These are phyloP conservation scores for Moringa oleifera DNA, from an alignment of 345 rosid genomes.

Conservation along the genomic window DNA sequence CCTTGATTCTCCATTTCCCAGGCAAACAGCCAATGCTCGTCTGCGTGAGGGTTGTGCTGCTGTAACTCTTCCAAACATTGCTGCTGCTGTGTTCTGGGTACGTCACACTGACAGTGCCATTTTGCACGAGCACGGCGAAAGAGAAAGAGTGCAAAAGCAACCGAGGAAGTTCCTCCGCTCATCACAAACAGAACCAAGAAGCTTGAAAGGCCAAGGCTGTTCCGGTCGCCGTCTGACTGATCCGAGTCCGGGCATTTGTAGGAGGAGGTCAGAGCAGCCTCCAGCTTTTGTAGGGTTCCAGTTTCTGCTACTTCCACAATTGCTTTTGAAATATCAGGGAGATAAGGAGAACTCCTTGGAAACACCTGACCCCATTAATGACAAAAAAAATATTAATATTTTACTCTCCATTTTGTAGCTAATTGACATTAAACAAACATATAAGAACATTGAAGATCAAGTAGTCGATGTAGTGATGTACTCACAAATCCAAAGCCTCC, in stretches of 20 bases:
- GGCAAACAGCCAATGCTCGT: background rate
- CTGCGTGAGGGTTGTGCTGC: background rate
- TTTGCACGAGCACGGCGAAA: background rate
- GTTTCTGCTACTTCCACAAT: conserved; percentile 21
- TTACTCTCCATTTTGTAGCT: too few relatives aligned
- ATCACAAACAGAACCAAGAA: conserved; percentile 15
- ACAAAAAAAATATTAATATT: too few relatives aligned
- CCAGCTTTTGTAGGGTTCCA: conserved; percentile 20
- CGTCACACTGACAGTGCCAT: too few relatives aligned
- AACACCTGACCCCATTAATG: conserved; percentile 11
- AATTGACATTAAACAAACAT: too few relatives aligned
- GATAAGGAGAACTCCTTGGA: conserved; percentile 19
- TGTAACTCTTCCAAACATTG: too few relatives aligned
- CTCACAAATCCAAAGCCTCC: conserved; percentile 25
- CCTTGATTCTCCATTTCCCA: conserved; percentile 1
- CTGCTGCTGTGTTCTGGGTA: background rate
- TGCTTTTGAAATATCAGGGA: conserved; percentile 18
- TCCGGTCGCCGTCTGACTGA: conserved; percentile 2
- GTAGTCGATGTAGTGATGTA: too few relatives aligned
- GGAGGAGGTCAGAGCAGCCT: background rate
- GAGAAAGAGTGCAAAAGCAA: background rate
- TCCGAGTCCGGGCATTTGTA: too few relatives aligned
- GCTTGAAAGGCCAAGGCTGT: conserved; percentile 7
- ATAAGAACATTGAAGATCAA: too few relatives aligned
- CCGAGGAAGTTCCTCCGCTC: conserved; percentile 7